A percentile compares a stretch with the other conserved stretches of the same genome.
These are phyloP conservation scores for Penicillium malachiteum DNA, from an alignment of 495 filamentous ascomycete genomes.

Conservation along the genomic window DNA sequence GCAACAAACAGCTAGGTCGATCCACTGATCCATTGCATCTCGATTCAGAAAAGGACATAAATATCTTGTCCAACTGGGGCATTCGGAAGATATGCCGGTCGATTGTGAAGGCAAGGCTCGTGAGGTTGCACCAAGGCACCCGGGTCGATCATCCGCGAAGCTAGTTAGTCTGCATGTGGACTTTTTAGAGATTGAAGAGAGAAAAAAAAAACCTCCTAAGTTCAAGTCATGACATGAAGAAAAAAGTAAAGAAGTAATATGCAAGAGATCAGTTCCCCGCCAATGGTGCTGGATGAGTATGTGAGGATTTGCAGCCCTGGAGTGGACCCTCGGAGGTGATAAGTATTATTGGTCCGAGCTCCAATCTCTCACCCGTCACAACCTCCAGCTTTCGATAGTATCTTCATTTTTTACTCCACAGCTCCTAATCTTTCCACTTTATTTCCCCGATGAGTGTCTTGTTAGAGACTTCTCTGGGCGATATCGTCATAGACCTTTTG, in stretches of 20 bases:
- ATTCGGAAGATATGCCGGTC: conserved; percentile 40
- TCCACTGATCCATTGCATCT: conserved; percentile 6
- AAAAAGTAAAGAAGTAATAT: neutral
- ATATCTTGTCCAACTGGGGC: conserved; percentile 22
- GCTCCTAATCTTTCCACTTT: neutral
- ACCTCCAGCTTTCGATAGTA: too few relatives aligned
- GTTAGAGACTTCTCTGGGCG: conserved; percentile 85
- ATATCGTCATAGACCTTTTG: conserved; percentile 89
- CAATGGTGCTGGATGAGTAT: neutral
- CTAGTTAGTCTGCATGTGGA: conserved; percentile 5
- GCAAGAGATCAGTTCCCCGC: neutral
- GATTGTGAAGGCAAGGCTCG: conserved; percentile 24
- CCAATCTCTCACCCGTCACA: neutral
- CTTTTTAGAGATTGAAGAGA: neutral
- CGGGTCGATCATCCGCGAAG: conserved; percentile 34
- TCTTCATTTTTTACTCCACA: too few relatives aligned
- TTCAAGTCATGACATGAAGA: neutral
- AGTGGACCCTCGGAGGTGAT: too few relatives aligned
- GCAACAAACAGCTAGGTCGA: conserved; percentile 18
- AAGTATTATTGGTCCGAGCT: neutral
- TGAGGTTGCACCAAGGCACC: conserved; percentile 31
- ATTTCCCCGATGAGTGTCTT: conserved; percentile 65
- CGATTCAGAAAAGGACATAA: neutral
- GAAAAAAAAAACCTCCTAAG: neutral
- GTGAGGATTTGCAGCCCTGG: too few relatives aligned